Base-by-base conservation (phyloP, 192 early-diverging fungal genomes). In the Dissophora globulifera region DNA sequence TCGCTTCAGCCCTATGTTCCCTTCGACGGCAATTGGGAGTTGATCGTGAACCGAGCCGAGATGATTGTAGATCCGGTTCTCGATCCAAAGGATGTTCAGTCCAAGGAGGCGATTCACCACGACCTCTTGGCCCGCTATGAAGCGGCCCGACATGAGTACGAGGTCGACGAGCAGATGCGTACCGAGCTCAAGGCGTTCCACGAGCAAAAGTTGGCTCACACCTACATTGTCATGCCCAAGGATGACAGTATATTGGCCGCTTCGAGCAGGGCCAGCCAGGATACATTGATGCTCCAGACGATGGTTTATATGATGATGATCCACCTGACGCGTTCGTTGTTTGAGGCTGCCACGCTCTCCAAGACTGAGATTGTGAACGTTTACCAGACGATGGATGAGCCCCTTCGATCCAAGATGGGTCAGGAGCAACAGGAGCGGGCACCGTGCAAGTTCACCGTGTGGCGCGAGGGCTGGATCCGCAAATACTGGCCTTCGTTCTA, bases 251-350 rank as follows among this genome's bases (percentile, higher is more conserved):
- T 56, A 26, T 23, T 48, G 15, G 15, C 52, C 2, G 54, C 62
- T 1, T 38, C 53, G 46, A 65, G 11, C 42, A 56, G 31, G 38
- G 57, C 45, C 16, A 51, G 33, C 10, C 72, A 67, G 31, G 57
- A 76, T 40, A 42, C 57, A 1, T 50, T 67, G 29, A 22, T 76
- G 17, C 45, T 76, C 8, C 72, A 76, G 58, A 67, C 72, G 8
- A 67, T 76, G 56, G 72, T 76, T 27, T 76, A 76, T 56, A 76
- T 76, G 72, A 76, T 76, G 72, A 76, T 76, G 72, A 45, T 76
- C 25, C 72, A 76, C 32, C 20, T 76, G 33, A 76, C 72, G 0
- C 62, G 51, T 6, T 67, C 72, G 9, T 15, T 76, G 29, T 76
- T 76, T 38, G 61, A 76, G 47, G 72, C 72, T 4, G 72, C 72